Conservation (phyloP, 106 monocot genomes). For the Cymbidium sinense region DNA sequence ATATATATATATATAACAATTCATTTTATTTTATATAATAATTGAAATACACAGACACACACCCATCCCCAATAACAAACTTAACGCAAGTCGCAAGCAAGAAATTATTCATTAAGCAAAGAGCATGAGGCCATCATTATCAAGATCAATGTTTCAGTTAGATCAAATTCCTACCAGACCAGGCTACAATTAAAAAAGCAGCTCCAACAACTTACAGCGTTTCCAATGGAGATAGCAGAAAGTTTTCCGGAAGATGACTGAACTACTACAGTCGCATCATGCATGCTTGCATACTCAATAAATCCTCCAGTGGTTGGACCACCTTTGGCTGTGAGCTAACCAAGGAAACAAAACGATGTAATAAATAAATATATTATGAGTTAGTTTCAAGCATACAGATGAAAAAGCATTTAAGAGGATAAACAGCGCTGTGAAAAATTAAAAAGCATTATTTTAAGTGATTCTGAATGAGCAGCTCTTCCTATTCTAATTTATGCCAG, state of each 20-base stretch:
- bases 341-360: not conserved
- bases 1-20: too few species aligned
- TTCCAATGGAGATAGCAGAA: slow-evolving; percentile 62
- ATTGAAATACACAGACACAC: too few species aligned
- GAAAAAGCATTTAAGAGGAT: not conserved
- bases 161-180: not conserved
- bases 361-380: not conserved
- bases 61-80: not conserved
- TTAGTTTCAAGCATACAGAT: not conserved
- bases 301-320: slow-evolving; percentile 58
- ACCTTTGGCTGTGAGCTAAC: slow-evolving; percentile 65
- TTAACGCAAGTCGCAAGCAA: not conserved
- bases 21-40: too few species aligned
- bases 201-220: slow-evolving; percentile 65
- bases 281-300: slow-evolving; percentile 51
- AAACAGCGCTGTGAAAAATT: not conserved
- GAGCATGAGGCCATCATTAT: not conserved
- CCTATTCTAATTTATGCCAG: not conserved
- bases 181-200: not conserved
- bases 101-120: too few species aligned
- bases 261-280: slow-evolving; percentile 43
- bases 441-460: not conserved
- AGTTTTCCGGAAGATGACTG: slow-evolving; percentile 54
- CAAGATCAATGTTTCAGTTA: not conserved
- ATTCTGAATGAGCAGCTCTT: not conserved